Base-by-base conservation (phyloP, 2,329 filamentous ascomycete genomes). In the Colletotrichum sp. region DNA sequence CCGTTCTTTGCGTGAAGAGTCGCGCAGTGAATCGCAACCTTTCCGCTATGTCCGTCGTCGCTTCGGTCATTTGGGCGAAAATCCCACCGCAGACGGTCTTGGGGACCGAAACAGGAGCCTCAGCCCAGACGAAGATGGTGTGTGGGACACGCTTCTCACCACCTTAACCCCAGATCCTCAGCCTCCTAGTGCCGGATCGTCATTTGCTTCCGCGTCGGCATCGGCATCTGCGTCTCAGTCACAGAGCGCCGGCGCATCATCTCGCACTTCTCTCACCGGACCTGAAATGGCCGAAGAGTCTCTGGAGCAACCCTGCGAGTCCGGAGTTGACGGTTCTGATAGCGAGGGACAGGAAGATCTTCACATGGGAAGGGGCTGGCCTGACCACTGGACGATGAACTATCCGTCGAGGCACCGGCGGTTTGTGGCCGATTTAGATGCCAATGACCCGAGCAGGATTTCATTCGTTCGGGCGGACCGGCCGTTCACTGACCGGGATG, bases 21-120 rank as follows among this genome's bases (percentile, higher is more conserved):
- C 69, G 32, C 62, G 38, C 13, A 9, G 30, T n/a, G 30, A n/a
- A 12, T 56, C 52, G 34, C 34, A 56, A 28, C 32, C 34, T 4
- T 38, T 52, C 10, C 56, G 36, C 18, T 26, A 56, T 48, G 69
- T 26, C 21, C 65, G 36, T 21, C 30, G 48, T 59, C 30, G 16
- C 62, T 43, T 34, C 38, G 73, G 69, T 21, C 70, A 73, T 30
- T 14, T 61, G n/a, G 71, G 21, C 7, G 73, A 75, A 18, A 32
- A 38, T 7, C 24, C 73, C 24, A 69, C 58, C 63, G 75, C 94
- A 2, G 93, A 97, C 83, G 95, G 95, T 5, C 89, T 98, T 18
- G 96, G 95, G 48, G 95, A 98, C 84, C 94, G 96, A 74, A 91
- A 95, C 77, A 92, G 95, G 79, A 98, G 95, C 83, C 86, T 95